Conservation (phyloP, 345 rosid species). For the Trapa bicornis region DNA sequence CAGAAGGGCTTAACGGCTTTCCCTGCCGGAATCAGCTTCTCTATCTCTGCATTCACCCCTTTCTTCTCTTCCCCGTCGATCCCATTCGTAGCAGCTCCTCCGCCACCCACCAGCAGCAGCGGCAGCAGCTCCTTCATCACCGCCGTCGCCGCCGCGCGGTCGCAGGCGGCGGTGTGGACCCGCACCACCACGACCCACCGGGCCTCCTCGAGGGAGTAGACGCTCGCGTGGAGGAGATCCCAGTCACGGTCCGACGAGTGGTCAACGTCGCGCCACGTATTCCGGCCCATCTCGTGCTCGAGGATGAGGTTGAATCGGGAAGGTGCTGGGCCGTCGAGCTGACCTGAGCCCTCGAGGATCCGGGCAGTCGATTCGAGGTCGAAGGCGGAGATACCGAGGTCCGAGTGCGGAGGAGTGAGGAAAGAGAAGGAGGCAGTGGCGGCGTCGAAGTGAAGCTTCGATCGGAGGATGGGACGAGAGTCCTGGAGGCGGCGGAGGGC, state of each 20-base stretch:
- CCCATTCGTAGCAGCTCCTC: slow-evolving; percentile 4
- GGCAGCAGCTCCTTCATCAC: slow-evolving; percentile 35
- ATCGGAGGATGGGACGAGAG: slow-evolving; percentile 62
- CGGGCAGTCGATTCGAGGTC: slow-evolving; percentile 42
- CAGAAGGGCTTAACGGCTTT: slow-evolving; percentile 63
- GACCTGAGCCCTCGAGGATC: slow-evolving; percentile 18
- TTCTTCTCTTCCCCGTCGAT: slow-evolving; percentile 5
- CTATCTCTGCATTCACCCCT: slow-evolving; percentile 43
- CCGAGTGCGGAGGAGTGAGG: slow-evolving; percentile 31
- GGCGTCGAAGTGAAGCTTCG: slow-evolving; percentile 44
- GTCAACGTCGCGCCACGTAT: slow-evolving; percentile 39
- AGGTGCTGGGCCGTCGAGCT: slow-evolving; percentile 6
- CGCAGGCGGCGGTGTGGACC: slow-evolving; percentile 57
- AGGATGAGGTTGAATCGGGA: slow-evolving; percentile 34
- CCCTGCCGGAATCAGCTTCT: slow-evolving; percentile 61
- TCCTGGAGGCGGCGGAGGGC: slow-evolving; percentile 49
- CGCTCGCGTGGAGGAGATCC: slow-evolving; percentile 34
- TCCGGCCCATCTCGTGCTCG: slow-evolving; percentile 60
- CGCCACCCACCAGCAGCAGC: slow-evolving; percentile 13
- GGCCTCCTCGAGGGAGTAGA: slow-evolving; percentile 33
- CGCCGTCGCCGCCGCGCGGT: slow-evolving; percentile 55
- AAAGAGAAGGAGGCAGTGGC: slow-evolving; percentile 40
- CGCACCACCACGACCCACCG: slow-evolving; percentile 43
- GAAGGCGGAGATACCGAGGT: slow-evolving; percentile 30
- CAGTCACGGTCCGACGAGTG: slow-evolving; percentile 14